Evolutionary conservation across 2,329 filamentous ascomycete species (phyloP).

Genomic region (Cordyceps tenuipes): DNA sequence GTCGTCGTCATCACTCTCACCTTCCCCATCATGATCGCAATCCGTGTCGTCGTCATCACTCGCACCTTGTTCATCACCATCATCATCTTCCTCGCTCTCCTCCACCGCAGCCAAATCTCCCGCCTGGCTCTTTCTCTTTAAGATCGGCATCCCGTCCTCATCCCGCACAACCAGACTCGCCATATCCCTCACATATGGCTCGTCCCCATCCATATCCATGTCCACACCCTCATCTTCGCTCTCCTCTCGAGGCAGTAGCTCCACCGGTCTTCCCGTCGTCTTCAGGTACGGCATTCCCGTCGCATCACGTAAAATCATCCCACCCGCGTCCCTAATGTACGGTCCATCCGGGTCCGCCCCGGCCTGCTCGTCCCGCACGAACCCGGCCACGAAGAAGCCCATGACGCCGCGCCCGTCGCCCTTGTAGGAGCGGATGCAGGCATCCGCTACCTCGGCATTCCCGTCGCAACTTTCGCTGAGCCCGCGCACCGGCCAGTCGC

Average conservation of each 20-base stretch:
- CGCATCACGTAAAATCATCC: slow-evolving; percentile 38
- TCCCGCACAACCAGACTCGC: slow-evolving; percentile 43
- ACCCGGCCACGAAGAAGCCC: slow-evolving; percentile 92
- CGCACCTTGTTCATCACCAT: background rate
- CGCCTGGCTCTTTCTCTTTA: slow-evolving; percentile 27
- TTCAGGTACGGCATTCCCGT: slow-evolving; percentile 31
- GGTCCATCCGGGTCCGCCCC: slow-evolving; percentile 33
- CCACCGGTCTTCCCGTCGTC: slow-evolving; percentile 25
- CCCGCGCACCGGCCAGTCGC: slow-evolving; percentile 63
- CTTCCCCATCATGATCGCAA: too few relatives aligned
- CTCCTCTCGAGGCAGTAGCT: slow-evolving; percentile 17
- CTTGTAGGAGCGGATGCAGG: slow-evolving; percentile 74
- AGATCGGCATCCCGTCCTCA: slow-evolving; percentile 29
- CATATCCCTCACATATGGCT: slow-evolving; percentile 46
- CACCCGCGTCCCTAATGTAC: slow-evolving; percentile 46
- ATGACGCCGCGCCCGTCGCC: slow-evolving; percentile 77
- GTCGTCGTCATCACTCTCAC: background rate
- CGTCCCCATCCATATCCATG: slow-evolving; percentile 25
- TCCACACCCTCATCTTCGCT: slow-evolving; percentile 27
- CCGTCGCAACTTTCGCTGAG: slow-evolving; percentile 40
- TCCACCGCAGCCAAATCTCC: slow-evolving; percentile 17
- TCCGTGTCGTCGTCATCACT: too few relatives aligned
- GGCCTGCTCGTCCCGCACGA: slow-evolving; percentile 41
- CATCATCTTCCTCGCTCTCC: slow-evolving; percentile 26
- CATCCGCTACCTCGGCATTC: slow-evolving; percentile 53